Evolutionary conservation across 768 basidiomycete genomes (phyloP).

Genomic region (Cubamyces sp.): DNA sequence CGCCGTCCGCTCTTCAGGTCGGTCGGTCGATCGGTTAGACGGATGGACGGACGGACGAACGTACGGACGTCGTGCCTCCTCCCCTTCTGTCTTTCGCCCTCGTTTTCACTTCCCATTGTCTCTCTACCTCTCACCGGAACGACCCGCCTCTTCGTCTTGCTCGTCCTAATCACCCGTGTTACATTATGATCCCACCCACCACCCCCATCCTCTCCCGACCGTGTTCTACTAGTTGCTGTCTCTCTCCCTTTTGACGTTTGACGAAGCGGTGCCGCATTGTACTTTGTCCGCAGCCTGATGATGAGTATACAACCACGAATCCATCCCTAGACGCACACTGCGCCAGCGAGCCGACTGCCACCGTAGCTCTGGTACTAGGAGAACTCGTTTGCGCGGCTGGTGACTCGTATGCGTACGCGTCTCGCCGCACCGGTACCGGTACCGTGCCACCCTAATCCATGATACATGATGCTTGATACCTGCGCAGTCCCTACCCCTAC

Average conservation of each 20-base stretch:
- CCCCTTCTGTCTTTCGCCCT: conserved; percentile 1
- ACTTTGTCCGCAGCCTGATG: conserved; percentile 21
- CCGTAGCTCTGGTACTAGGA: too few relatives aligned
- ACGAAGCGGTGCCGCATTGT: conserved; percentile 25
- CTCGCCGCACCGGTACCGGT: too few relatives aligned
- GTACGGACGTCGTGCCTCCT: background rate
- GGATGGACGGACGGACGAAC: background rate
- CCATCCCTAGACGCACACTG: background rate
- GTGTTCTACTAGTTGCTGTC: conserved; percentile 32
- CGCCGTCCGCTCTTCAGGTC: background rate
- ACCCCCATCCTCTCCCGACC: conserved; percentile 9
- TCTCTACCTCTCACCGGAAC: too few relatives aligned
- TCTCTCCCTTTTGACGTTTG: background rate
- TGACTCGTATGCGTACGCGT: too few relatives aligned
- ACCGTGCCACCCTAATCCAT: too few relatives aligned
- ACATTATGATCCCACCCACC: conserved; percentile 25
- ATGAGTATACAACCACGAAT: conserved; percentile 23
- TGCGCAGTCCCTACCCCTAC: too few relatives aligned
- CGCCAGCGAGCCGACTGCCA: background rate
- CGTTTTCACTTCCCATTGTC: background rate
- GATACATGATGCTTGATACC: too few relatives aligned
- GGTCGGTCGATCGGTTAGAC: background rate
- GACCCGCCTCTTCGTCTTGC: background rate
- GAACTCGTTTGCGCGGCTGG: too few relatives aligned
- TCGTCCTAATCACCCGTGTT: conserved; percentile 28